Evolutionary conservation across 1,284 basidiomycete genomes (phyloP).

Genomic region (Ceratobasidium sp.): DNA sequence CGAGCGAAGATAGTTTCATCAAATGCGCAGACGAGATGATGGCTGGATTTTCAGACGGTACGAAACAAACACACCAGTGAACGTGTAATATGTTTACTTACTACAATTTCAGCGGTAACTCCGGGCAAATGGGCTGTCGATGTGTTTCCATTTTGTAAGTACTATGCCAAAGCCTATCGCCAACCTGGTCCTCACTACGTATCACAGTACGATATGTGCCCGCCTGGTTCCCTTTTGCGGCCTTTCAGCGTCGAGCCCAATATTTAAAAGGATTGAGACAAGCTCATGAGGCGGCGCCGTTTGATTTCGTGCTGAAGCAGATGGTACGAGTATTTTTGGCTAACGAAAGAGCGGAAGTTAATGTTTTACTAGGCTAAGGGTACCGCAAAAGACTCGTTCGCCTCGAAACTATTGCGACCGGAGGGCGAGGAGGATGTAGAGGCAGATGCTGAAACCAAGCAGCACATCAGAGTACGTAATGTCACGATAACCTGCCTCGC

Average conservation of each 20-base stretch:
- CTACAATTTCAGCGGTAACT: background rate
- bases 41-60: background rate
- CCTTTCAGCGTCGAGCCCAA: background rate
- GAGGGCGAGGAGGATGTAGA: background rate
- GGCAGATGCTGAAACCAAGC: background rate
- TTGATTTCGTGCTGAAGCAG: background rate
- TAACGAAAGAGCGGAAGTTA: background rate
- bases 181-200: background rate
- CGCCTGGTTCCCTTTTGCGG: constrained; percentile 6
- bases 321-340: background rate
- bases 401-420: too few species aligned
- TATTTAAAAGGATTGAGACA: background rate
- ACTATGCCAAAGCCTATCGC: background rate
- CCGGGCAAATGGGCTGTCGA: constrained; percentile 8
- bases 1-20: background rate
- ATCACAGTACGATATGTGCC: background rate
- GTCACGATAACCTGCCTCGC: background rate
- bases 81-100: background rate
- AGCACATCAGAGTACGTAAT: background rate
- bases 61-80: background rate
- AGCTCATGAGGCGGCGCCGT: background rate
- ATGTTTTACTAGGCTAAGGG: background rate
- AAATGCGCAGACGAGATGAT: background rate
- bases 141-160: background rate
- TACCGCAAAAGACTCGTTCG: too few species aligned